phyloP scores from a whole-genome alignment of 2,329 filamentous ascomycete genomes.

The Aspergillus sp. region DNA sequence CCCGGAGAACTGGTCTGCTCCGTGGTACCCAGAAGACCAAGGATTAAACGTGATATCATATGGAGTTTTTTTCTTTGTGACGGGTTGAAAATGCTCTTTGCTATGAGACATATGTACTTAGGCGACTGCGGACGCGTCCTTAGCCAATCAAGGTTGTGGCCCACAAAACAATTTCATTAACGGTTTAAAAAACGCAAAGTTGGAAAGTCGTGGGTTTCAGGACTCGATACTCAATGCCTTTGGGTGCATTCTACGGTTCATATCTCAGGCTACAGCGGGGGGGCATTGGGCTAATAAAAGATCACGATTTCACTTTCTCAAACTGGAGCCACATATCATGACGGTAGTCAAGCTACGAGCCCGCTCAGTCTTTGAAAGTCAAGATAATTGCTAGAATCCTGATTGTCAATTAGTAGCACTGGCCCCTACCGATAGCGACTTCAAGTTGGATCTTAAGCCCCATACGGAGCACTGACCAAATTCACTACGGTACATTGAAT shows the following conservation, averaged over 20 bases:
- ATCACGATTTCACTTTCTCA: conserved; percentile 8
- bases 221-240: conserved; percentile 26
- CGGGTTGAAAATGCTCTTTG: conserved; percentile 46
- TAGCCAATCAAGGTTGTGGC: conserved; percentile 48
- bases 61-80: conserved; percentile 63
- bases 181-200: conserved; percentile 33
- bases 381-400: too few relatives aligned
- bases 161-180: conserved; percentile 40
- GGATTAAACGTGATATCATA: conserved; percentile 71
- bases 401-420: too few relatives aligned
- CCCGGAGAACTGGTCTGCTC: conserved; percentile 98
- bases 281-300: conserved; percentile 12
- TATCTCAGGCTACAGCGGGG: conserved; percentile 1
- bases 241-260: conserved; percentile 16
- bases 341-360: not conserved
- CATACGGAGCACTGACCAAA: too few relatives aligned
- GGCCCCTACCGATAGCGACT: too few relatives aligned
- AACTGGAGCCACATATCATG: not conserved
- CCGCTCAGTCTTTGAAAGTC: too few relatives aligned
- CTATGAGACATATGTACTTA: conserved; percentile 50
- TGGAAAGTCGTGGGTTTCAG: conserved; percentile 26
- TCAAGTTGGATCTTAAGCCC: too few relatives aligned
- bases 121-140: conserved; percentile 46
- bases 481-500: too few relatives aligned
- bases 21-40: conserved; percentile 99